A percentile compares a stretch with the other conserved stretches of the same genome.
Conservation (phyloP, 2,329 filamentous ascomycete genomes). For the Ophiosphaerella narmari region DNA sequence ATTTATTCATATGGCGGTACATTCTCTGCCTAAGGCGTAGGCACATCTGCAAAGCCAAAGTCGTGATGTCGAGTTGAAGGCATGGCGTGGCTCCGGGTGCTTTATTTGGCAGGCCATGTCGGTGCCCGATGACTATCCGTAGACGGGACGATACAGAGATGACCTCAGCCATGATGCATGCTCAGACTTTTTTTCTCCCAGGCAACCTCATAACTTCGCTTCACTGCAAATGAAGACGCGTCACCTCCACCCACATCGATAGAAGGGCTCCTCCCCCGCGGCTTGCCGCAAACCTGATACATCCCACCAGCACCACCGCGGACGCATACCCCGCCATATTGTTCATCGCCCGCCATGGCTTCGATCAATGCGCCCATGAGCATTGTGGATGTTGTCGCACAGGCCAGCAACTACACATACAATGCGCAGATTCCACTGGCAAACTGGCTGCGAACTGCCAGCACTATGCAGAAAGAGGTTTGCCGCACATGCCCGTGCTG, state of each 20-base stretch:
- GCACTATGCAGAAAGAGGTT: constrained; percentile 81
- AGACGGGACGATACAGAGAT: neutral
- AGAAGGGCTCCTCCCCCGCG: constrained; percentile 16
- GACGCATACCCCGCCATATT: constrained; percentile 7
- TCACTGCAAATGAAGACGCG: constrained; percentile 38
- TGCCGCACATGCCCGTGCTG: neutral
- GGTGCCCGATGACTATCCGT: no score
- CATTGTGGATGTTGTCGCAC: constrained; percentile 75
- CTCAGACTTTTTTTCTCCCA: constrained; percentile 12
- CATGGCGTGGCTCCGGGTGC: neutral
- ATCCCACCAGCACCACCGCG: neutral
- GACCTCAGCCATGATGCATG: constrained; percentile 4
- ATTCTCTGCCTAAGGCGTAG: neutral
- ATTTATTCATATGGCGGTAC: neutral
- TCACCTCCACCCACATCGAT: constrained; percentile 24
- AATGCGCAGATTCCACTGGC: constrained; percentile 75
- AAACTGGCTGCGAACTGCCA: constrained; percentile 80
- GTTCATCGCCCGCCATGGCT: constrained; percentile 27
- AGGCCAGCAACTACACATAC: constrained; percentile 81
- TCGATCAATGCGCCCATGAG: constrained; percentile 61
- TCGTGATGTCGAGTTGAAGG: neutral
- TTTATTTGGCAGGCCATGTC: no score
- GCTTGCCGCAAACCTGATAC: neutral
- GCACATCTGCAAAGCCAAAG: neutral
- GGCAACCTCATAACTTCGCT: constrained; percentile 17